Conservation (phyloP, 2,329 filamentous ascomycete species). For the Lecanicillium sp. region DNA sequence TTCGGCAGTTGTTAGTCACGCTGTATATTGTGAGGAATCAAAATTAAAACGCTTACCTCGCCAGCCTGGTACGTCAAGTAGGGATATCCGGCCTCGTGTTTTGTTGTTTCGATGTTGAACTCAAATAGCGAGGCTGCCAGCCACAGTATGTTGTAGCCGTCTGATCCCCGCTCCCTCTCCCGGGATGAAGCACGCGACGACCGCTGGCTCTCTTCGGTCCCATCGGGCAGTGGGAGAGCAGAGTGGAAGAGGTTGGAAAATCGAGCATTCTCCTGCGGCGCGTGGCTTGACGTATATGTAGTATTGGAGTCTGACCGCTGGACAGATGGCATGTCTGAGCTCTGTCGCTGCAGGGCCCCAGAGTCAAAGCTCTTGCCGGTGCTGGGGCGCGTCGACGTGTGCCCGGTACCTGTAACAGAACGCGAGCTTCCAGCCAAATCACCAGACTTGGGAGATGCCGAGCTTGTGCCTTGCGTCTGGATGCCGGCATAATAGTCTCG, state of each 20-base stretch:
- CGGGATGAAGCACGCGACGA: slow-evolving; percentile 55
- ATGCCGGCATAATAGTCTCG: slow-evolving; percentile 45
- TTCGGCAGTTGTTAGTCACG: not conserved
- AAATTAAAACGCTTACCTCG: slow-evolving; percentile 58
- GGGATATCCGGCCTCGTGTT: slow-evolving; percentile 89
- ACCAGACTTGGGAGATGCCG: slow-evolving; percentile 50
- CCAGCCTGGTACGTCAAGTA: slow-evolving; percentile 94
- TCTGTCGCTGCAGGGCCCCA: slow-evolving; percentile 42
- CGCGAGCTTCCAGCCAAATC: slow-evolving; percentile 46
- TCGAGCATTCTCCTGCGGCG: slow-evolving; percentile 43
- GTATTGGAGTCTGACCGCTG: slow-evolving; percentile 50
- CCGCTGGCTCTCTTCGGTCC: slow-evolving; percentile 44
- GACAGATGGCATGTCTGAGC: slow-evolving; percentile 43
- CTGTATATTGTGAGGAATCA: slow-evolving; percentile 7
- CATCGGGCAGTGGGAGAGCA: slow-evolving; percentile 73
- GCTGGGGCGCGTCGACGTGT: slow-evolving; percentile 43
- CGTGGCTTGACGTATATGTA: slow-evolving; percentile 45
- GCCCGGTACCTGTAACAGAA: slow-evolving; percentile 35
- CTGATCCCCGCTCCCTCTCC: slow-evolving; percentile 46
- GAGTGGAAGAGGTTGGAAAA: slow-evolving; percentile 81
- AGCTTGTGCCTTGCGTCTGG: slow-evolving; percentile 43
- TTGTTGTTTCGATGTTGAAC: slow-evolving; percentile 90
- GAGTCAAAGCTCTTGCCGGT: slow-evolving; percentile 58
- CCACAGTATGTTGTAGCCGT: slow-evolving; percentile 72
- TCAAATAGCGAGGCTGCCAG: slow-evolving; percentile 91